Conservation (phyloP, 2,329 filamentous ascomycete genomes). For the Tolypocladium ophioglossoides region DNA sequence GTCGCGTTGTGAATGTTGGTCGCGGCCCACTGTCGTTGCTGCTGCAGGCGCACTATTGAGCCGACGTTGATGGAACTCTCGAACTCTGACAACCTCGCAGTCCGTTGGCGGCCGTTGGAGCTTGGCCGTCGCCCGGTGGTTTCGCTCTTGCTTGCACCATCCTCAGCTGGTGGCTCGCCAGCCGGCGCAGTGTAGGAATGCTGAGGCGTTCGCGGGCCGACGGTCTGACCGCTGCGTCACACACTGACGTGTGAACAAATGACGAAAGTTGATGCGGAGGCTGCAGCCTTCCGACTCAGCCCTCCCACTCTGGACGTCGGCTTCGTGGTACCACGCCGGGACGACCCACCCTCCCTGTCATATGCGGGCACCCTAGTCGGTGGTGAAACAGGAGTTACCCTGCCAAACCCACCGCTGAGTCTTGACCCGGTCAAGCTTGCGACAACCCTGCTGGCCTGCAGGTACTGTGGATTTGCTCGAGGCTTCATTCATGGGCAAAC, state of each 20-base stretch:
- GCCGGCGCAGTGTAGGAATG: background rate
- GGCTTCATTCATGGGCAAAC: background rate
- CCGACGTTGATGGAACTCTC: background rate
- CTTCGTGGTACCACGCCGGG: slow-evolving; percentile 10
- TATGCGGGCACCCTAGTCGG: slow-evolving; percentile 7
- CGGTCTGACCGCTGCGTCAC: background rate
- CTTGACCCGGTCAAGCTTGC: slow-evolving; percentile 11
- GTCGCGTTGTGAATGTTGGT: background rate
- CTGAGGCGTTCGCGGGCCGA: background rate
- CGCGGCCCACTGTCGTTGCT: background rate
- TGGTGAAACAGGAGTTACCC: slow-evolving; percentile 12
- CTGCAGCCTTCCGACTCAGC: slow-evolving; percentile 17
- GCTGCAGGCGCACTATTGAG: slow-evolving; percentile 4
- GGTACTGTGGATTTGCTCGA: slow-evolving; percentile 1
- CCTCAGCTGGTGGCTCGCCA: background rate
- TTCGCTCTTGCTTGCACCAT: background rate
- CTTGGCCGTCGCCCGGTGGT: background rate
- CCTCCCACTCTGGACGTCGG: slow-evolving; percentile 8
- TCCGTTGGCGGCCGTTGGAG: background rate
- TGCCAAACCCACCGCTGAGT: slow-evolving; percentile 8
- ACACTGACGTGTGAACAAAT: slow-evolving; percentile 1
- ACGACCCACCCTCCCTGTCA: slow-evolving; percentile 11
- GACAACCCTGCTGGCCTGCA: slow-evolving; percentile 5
- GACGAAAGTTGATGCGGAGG: slow-evolving; percentile 4
- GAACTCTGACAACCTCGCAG: background rate